Evolutionary conservation across 2,329 filamentous ascomycete species (phyloP), one percentile per base, ranked within the genome.

Genomic region (Cercospora sp.): DNA sequence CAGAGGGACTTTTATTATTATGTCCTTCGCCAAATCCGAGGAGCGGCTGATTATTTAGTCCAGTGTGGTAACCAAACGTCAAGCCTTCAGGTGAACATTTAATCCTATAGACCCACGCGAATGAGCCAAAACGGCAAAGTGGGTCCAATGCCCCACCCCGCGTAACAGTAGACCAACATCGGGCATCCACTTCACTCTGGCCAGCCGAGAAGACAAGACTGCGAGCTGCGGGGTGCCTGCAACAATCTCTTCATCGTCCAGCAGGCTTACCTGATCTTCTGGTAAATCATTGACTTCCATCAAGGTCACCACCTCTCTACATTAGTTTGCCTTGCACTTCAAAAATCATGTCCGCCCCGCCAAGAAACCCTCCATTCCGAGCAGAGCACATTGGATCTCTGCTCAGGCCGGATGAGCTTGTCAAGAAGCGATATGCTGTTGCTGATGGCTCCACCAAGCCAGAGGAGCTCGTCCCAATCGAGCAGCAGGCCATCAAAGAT

Each of bases 311-410:
- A 9, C 13, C 7, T 12, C 28, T 30, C 9, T 16, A 12, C 16
- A 16, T 20, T 45, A 9, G 10, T 18, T 16, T 40, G 13, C 20
- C 30, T 58, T 45, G 16, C 48, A 62, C 51, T 28, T 42, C 66
- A 8, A 28, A 23, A 89, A 91, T 79, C 89, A 91, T 72, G 70
- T 70, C 68, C 76, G 68, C 68, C 36, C 20, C 69, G 45, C 72
- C 72, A 55, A 79, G 80, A 68, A 77, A 80, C 69, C 86, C 86
- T 18, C 89, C 88, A 53, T 91, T 90, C 79, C 84, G 90, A 73
- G 88, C 89, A 64, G 90, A 92, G 80, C 90, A 92, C 72, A 85
- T 91, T 69, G 90, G 90, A 60, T 91, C 89, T 13, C 83, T 92
- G 33, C 85, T 92, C 53, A 87, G 90, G 40, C 89, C 90, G 1